Conservation (phyloP, 2,329 filamentous ascomycete genomes). For the Aureobasidium subglaciale region DNA sequence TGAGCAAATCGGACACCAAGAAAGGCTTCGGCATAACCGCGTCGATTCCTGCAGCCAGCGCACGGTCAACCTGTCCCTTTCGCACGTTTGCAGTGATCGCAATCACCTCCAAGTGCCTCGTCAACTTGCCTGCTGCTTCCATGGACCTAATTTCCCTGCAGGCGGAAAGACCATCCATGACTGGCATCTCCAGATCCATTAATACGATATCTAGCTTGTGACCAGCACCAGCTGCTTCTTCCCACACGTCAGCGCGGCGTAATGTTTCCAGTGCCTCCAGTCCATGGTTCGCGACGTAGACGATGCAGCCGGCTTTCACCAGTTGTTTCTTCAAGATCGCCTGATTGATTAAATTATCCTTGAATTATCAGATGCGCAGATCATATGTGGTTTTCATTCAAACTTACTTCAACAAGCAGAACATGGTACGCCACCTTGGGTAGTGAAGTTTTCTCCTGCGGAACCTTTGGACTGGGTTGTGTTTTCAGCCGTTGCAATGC, state of each 20-base stretch:
- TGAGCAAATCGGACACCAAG: slow-evolving; percentile 26
- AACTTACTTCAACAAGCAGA: neutral
- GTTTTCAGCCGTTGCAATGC: neutral
- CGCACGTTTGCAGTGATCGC: slow-evolving; percentile 27
- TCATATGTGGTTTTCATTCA: no score
- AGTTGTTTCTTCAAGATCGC: slow-evolving; percentile 24
- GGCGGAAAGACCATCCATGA: slow-evolving; percentile 25
- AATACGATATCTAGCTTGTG: slow-evolving; percentile 46
- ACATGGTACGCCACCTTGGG: slow-evolving; percentile 28
- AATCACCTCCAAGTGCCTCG: slow-evolving; percentile 21
- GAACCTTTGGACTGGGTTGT: neutral
- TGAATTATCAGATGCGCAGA: slow-evolving; percentile 16
- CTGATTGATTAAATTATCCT: slow-evolving; percentile 27
- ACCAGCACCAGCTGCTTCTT: neutral
- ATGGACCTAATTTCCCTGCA: slow-evolving; percentile 22
- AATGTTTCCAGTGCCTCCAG: slow-evolving; percentile 23
- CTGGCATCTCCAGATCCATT: slow-evolving; percentile 68
- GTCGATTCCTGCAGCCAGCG: slow-evolving; percentile 18
- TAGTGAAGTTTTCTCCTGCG: neutral
- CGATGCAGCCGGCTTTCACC: slow-evolving; percentile 21
- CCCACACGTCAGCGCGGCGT: slow-evolving; percentile 16
- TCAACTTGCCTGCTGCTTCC: slow-evolving; percentile 18
- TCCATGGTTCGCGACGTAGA: slow-evolving; percentile 22
- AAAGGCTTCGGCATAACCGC: slow-evolving; percentile 31
- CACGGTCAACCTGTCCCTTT: slow-evolving; percentile 19